phyloP scores from a whole-genome alignment of 345 rosid species.

The Nasturtium officinale region DNA sequence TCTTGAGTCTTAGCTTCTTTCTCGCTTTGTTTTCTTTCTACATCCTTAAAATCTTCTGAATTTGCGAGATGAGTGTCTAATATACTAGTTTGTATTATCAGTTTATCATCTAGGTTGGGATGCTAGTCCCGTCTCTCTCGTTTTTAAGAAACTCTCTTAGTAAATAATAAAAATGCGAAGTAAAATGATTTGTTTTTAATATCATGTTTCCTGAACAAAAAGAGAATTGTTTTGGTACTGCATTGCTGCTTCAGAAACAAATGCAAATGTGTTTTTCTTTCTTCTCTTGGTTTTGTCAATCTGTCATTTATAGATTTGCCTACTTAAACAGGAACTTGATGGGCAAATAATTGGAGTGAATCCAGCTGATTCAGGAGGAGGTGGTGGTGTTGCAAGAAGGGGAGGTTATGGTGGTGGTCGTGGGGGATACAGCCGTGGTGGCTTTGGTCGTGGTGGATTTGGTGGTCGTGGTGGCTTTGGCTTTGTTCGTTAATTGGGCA shows the following conservation, averaged over 20 bases:
- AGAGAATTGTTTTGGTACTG: constrained; percentile 10
- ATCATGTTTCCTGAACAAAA: neutral
- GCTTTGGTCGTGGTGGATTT: constrained; percentile 13
- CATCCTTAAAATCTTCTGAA: neutral
- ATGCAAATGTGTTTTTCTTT: neutral
- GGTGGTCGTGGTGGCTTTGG: constrained; percentile 15
- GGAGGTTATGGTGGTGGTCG: constrained; percentile 42
- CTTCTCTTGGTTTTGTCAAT: constrained; percentile 30
- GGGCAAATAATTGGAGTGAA: constrained; percentile 34
- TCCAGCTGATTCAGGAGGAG: constrained; percentile 36
- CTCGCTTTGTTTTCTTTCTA: constrained; percentile 6
- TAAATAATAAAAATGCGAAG: neutral
- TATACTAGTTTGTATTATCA: neutral
- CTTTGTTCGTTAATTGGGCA: constrained; percentile 33
- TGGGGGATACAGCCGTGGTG: constrained; percentile 23
- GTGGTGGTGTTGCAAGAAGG: constrained; percentile 39
- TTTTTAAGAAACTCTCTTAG: constrained; percentile 11
- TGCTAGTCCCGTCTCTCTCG: constrained; percentile 6
- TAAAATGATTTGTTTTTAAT: neutral
- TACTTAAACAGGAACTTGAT: constrained; percentile 33
- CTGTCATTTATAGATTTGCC: constrained; percentile 9
- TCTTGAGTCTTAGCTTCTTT: constrained; percentile 3
- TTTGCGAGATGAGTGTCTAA: neutral
- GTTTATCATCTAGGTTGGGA: constrained; percentile 1
- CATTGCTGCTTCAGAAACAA: constrained; percentile 22